These are phyloP conservation scores for Neckera pumila DNA, from an alignment of 225 moss, liverwort and hornwort species.

Conservation along the genomic window DNA sequence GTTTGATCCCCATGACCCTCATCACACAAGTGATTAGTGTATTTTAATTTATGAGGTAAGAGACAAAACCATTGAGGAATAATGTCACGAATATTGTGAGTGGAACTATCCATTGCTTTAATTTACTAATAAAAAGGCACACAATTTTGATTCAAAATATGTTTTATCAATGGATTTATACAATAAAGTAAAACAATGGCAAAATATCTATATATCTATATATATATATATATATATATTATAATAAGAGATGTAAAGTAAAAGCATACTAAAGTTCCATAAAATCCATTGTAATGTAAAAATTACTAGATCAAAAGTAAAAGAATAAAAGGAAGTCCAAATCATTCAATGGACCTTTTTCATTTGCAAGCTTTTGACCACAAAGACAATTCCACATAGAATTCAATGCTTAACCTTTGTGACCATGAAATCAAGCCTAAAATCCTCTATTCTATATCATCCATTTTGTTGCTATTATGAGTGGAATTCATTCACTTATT, in stretches of 20 bases:
- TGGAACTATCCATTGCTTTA: not conserved
- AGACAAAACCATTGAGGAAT: not conserved
- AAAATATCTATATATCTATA: too few species aligned
- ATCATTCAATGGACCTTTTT: not conserved
- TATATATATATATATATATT: not conserved
- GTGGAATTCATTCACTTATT: too few species aligned
- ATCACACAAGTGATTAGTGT: not conserved
- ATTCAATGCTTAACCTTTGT: too few species aligned
- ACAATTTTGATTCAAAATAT: too few species aligned
- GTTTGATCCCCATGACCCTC: not conserved
- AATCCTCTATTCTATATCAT: not conserved
- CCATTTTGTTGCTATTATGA: not conserved
- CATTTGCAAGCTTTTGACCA: not conserved
- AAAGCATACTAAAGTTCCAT: not conserved
- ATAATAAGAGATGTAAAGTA: not conserved
- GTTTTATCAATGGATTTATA: not conserved
- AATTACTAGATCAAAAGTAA: not conserved
- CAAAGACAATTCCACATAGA: not conserved
- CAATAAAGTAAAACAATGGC: too few species aligned
- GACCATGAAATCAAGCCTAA: rapidly evolving
- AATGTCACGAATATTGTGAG: not conserved
- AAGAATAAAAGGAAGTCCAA: not conserved
- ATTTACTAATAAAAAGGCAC: rapidly evolving
- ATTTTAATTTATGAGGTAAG: not conserved
- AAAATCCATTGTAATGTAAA: not conserved